Evolutionary conservation across 108 stramenopile genomes (phyloP).

Genomic region (Chaetoceros muelleri): DNA sequence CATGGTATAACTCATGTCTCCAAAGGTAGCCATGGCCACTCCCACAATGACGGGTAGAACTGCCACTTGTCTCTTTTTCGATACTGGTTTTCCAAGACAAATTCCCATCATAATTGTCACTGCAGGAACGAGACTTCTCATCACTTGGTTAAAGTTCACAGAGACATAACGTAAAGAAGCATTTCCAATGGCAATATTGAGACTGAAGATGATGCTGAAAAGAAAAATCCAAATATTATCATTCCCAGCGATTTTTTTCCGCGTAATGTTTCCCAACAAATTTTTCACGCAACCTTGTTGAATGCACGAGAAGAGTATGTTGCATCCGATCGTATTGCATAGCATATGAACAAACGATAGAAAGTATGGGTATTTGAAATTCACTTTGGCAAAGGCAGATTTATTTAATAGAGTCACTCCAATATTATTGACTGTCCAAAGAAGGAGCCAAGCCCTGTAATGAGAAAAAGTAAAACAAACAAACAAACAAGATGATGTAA

Average conservation of each 20-base stretch:
- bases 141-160: constrained; percentile 85
- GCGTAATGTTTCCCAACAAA: constrained; percentile 34
- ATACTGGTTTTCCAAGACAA: constrained; percentile 31
- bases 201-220: constrained; percentile 67
- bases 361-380: constrained; percentile 84
- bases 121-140: constrained; percentile 61
- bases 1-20: constrained; percentile 54
- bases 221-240: constrained; percentile 37
- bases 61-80: constrained; percentile 28
- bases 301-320: constrained; percentile 33
- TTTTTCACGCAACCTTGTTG: constrained; percentile 21
- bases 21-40: constrained; percentile 61
- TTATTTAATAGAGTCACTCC: constrained; percentile 83
- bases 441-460: constrained; percentile 36
- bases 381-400: constrained; percentile 62
- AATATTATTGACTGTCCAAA: constrained; percentile 75
- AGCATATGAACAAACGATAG: constrained; percentile 78
- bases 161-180: constrained; percentile 57
- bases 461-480: no score
- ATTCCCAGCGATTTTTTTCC: constrained; percentile 35
- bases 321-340: constrained; percentile 48
- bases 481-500: no score
- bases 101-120: constrained; percentile 61
- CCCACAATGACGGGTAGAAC: constrained; percentile 55
- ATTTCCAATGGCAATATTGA: constrained; percentile 86